Conservation (phyloP, 1,139 yeast genomes). For the Geotrichum fermentans region DNA sequence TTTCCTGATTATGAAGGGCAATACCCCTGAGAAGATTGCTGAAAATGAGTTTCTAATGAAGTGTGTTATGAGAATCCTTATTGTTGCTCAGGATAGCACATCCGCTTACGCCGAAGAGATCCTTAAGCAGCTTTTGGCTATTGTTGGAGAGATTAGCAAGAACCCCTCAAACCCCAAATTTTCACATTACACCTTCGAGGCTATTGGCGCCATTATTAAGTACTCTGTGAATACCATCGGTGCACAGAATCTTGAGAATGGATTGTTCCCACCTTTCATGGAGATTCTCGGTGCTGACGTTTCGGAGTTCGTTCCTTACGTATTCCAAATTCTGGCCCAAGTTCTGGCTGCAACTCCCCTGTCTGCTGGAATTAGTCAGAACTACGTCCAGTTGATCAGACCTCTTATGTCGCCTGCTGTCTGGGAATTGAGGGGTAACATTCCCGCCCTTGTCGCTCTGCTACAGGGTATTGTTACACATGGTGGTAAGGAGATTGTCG, state of each 20-base stretch:
- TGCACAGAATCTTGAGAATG: conserved; percentile 42
- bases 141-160: conserved; percentile 65
- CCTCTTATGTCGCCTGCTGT: conserved; percentile 84
- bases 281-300: conserved; percentile 73
- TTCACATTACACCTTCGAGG: conserved; percentile 85
- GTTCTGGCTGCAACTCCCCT: conserved; percentile 62
- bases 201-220: conserved; percentile 71
- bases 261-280: conserved; percentile 64
- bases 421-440: conserved; percentile 91
- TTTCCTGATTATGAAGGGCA: conserved; percentile 54
- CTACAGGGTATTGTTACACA: conserved; percentile 65
- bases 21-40: conserved; percentile 82
- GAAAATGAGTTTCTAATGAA: conserved; percentile 93
- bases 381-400: conserved; percentile 61
- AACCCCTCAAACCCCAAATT: conserved; percentile 96
- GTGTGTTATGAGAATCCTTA: conserved; percentile 76
- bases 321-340: conserved; percentile 80
- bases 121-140: conserved; percentile 61
- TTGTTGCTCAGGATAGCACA: conserved; percentile 62
- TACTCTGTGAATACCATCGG: conserved; percentile 43
- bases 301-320: conserved; percentile 90
- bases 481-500: conserved; percentile 44
- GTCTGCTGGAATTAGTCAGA: conserved; percentile 50
- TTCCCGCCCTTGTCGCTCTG: conserved; percentile 85
- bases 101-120: conserved; percentile 40